Base-by-base conservation (phyloP, 2,329 filamentous ascomycete species). In the Hypoxylon sp. region DNA sequence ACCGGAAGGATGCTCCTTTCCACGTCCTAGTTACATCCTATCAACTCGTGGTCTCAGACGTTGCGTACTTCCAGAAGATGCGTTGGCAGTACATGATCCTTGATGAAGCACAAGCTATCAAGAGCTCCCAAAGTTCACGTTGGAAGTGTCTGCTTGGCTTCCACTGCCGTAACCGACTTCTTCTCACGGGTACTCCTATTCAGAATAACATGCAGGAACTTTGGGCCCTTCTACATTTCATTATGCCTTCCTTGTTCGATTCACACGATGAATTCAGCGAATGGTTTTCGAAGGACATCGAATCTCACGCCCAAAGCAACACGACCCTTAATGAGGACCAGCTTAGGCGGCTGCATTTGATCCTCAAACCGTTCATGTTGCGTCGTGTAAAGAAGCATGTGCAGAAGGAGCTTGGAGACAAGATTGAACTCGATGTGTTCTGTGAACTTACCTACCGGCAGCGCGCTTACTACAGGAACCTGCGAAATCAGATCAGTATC, bases 191-290 rank as follows among this genome's bases (percentile, higher is more conserved):
- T 82, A 99, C 96, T 0, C 96, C 96, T 2, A 98, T 99, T 72
- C 96, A 99, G 80, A 99, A 99, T 84, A 99, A 98, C 85, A 99
- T 99, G 96, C 96, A 98, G 81, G 95, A 99, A 81, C 82, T 99
- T 65, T 99, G 96, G 96, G 96, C 96, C 30, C 82, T 99, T 72
- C 86, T 99, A 19, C 96, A 99, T 86, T 99, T 99, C 83, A 98
- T 98, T 83, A 98, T 99, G 96, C 96, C 96, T n/a, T 97, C 93
- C 46, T 86, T 99, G 56, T 99, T 99, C 80, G 96, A 96, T 80
- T 95, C 92, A 0, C 93, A 96, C 80, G 93, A 97, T 76, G 93
- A 96, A 76, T 97, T 97, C 77, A 95, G 92, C 82, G 93, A 96
- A 75, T 97, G 93, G 93, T 97, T 97, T 79, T 95, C 92, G 59